Evolutionary conservation across 2,329 filamentous ascomycete genomes (phyloP).

Genomic region (Elsinoe perseae): DNA sequence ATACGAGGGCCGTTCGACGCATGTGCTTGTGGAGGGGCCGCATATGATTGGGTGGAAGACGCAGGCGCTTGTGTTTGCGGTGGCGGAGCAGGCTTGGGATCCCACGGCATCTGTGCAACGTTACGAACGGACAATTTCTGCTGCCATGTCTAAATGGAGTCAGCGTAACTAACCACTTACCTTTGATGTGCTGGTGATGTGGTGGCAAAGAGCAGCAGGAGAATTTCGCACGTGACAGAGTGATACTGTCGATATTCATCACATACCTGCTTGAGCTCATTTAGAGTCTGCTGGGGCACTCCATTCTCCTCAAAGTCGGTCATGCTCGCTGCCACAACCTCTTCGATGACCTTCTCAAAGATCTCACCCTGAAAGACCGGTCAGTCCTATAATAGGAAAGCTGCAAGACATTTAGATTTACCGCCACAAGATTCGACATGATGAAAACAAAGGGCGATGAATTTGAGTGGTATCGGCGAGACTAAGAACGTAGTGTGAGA

Average conservation of each 20-base stretch:
- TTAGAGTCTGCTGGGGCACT: constrained; percentile 76
- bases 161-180: background rate
- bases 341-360: constrained; percentile 86
- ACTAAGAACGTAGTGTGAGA: background rate
- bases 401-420: constrained; percentile 10
- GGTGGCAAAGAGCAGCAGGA: too few species aligned
- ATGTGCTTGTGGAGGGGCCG: constrained; percentile 27
- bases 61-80: constrained; percentile 30
- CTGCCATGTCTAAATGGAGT: constrained; percentile 71
- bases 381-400: background rate
- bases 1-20: constrained; percentile 35
- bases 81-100: constrained; percentile 66
- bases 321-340: constrained; percentile 55
- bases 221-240: too few species aligned
- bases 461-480: background rate
- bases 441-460: background rate
- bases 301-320: constrained; percentile 97
- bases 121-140: constrained; percentile 75
- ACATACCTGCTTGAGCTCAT: constrained; percentile 77
- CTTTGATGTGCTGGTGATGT: too few species aligned
- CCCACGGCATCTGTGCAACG: constrained; percentile 90
- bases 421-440: constrained; percentile 21
- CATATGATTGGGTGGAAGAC: constrained; percentile 28
- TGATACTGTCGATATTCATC: background rate
- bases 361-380: constrained; percentile 54